Evolutionary conservation across 768 basidiomycete species (phyloP).

Genomic region (Tulasnella sp.): DNA sequence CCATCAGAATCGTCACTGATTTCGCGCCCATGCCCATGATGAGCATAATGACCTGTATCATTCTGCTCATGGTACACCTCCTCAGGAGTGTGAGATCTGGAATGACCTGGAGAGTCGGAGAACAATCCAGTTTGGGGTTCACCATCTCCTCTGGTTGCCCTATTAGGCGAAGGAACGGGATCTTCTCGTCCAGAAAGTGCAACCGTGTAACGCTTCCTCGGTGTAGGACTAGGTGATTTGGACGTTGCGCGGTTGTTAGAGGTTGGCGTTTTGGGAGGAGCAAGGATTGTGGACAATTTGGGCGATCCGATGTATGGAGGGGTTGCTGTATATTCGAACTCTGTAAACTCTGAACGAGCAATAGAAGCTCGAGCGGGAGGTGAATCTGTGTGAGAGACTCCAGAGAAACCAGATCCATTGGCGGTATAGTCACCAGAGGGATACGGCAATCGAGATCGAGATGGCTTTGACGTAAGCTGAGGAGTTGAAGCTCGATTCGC

Average conservation of each 20-base stretch:
- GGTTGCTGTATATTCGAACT: constrained; percentile 1
- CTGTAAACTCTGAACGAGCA: constrained; percentile 24
- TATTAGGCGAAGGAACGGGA: constrained; percentile 20
- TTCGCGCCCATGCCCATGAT: constrained; percentile 1
- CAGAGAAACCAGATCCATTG: constrained; percentile 31
- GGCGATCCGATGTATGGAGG: constrained; percentile 4
- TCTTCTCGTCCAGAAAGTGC: constrained; percentile 56
- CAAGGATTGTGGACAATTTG: background rate
- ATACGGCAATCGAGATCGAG: constrained; percentile 56
- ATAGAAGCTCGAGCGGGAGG: constrained; percentile 30
- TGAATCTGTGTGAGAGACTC: constrained; percentile 41
- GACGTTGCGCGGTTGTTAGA: constrained; percentile 30
- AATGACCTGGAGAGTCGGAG: constrained; percentile 11
- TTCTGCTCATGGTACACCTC: background rate
- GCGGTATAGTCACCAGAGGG: constrained; percentile 74
- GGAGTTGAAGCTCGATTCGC: constrained; percentile 15
- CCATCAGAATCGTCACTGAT: background rate
- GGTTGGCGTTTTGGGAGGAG: constrained; percentile 9
- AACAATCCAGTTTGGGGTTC: constrained; percentile 18
- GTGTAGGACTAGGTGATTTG: constrained; percentile 48
- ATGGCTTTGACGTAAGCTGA: constrained; percentile 14
- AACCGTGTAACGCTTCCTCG: constrained; percentile 72
- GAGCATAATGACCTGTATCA: background rate
- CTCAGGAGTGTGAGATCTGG: constrained; percentile 8
- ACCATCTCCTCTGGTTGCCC: constrained; percentile 11